phyloP scores from a whole-genome alignment of 495 filamentous ascomycete genomes.

The Xylaria palmicola region DNA sequence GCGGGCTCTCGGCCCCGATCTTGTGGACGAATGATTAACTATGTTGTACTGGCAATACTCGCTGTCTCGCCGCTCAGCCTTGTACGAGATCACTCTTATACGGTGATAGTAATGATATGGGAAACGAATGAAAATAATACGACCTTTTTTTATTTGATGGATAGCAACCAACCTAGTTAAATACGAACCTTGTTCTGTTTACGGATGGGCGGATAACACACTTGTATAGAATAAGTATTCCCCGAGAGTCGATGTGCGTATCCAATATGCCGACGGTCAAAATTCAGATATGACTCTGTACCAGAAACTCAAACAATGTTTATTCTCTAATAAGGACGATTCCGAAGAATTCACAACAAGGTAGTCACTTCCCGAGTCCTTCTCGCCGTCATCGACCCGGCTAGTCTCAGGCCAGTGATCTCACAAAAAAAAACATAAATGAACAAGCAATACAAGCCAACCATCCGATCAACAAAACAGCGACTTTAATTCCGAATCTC shows the following conservation, averaged over 20 bases:
- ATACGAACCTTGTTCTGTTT: too few species aligned
- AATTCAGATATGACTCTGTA: too few species aligned
- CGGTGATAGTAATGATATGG: background rate
- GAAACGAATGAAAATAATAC: background rate
- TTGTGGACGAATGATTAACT: background rate
- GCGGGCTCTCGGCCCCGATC: background rate
- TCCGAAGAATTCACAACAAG: background rate
- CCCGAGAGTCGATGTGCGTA: too few species aligned
- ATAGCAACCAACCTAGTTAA: too few species aligned
- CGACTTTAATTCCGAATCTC: background rate
- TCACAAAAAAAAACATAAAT: background rate
- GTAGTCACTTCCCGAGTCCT: background rate
- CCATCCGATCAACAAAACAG: background rate
- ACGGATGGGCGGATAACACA: too few species aligned
- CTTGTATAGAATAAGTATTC: too few species aligned
- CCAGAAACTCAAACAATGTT: too few species aligned
- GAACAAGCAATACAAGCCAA: background rate
- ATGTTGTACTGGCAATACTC: background rate
- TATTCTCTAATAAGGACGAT: background rate
- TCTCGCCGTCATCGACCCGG: conserved; percentile 1
- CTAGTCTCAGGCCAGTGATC: background rate
- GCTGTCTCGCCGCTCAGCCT: background rate
- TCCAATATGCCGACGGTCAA: too few species aligned
- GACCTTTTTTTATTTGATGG: background rate
- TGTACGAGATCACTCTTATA: background rate